phyloP scores from a whole-genome alignment of 495 filamentous ascomycete genomes.

The Hypomontagnella submonticulosa region DNA sequence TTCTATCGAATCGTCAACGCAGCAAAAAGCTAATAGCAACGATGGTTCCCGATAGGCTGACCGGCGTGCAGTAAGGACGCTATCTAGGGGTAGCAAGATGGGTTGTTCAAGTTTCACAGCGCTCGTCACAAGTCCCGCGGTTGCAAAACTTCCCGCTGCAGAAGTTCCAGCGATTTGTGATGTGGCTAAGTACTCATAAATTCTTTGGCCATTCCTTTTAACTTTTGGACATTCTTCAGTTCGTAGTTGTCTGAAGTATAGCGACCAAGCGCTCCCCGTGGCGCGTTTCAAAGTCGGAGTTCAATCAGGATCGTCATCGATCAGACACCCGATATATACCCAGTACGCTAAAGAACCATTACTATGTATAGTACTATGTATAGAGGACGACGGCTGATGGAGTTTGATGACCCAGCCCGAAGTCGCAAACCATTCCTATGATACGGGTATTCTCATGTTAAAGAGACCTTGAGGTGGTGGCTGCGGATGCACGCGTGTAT shows the following conservation, averaged over 20 bases:
- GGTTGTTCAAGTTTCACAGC: constrained; percentile 36
- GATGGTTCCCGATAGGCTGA: constrained; percentile 13
- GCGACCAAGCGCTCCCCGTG: background rate
- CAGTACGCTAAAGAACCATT: no score
- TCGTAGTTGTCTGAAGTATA: constrained; percentile 3
- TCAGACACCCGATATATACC: constrained; percentile 21
- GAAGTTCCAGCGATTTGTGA: constrained; percentile 9
- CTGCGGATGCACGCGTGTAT: constrained; percentile 14
- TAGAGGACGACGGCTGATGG: constrained; percentile 15
- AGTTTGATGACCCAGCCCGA: constrained; percentile 17
- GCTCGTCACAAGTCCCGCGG: constrained; percentile 36
- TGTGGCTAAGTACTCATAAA: no score
- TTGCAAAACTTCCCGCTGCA: constrained; percentile 21
- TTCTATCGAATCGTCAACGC: constrained; percentile 9
- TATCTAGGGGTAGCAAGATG: constrained; percentile 35
- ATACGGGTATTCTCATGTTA: no score
- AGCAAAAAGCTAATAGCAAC: background rate
- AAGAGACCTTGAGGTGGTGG: background rate
- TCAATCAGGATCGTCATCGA: constrained; percentile 17
- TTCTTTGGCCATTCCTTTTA: background rate
- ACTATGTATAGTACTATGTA: constrained; percentile 7
- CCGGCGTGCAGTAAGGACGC: constrained; percentile 7
- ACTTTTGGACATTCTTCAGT: constrained; percentile 7
- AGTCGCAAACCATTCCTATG: constrained; percentile 10
- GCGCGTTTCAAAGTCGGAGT: constrained; percentile 25